A percentile compares a stretch with the other conserved stretches of the same genome.
Conservation (phyloP, 768 basidiomycete species). For the Mycena rosella region DNA sequence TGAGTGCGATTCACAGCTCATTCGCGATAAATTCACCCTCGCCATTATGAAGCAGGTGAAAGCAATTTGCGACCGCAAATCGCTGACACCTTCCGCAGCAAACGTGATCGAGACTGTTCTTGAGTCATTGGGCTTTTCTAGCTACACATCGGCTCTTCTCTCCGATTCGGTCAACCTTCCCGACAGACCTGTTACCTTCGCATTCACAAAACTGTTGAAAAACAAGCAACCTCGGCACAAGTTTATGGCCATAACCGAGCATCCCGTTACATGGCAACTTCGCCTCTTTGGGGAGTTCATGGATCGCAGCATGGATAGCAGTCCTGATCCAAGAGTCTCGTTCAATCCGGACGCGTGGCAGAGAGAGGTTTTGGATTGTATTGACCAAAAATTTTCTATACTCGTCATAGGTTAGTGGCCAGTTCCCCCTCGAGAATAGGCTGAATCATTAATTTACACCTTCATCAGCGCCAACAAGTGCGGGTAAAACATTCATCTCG, state of each 20-base stretch:
- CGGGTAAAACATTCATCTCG: slow-evolving; percentile 83
- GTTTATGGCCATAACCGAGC: slow-evolving; percentile 69
- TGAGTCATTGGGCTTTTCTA: slow-evolving; percentile 60
- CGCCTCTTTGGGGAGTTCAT: slow-evolving; percentile 78
- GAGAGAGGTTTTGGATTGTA: slow-evolving; percentile 70
- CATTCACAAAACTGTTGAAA: slow-evolving; percentile 67
- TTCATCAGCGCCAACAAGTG: slow-evolving; percentile 72
- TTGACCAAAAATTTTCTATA: slow-evolving; percentile 70
- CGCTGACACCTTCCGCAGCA: slow-evolving; percentile 51
- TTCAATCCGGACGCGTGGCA: slow-evolving; percentile 84
- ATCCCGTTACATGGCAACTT: slow-evolving; percentile 75
- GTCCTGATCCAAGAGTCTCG: slow-evolving; percentile 66
- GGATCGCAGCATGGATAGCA: slow-evolving; percentile 79
- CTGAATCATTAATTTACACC: not conserved
- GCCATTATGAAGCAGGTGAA: slow-evolving; percentile 63
- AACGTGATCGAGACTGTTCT: slow-evolving; percentile 57
- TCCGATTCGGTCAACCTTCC: slow-evolving; percentile 30
- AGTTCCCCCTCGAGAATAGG: not conserved
- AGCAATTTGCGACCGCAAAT: slow-evolving; percentile 53
- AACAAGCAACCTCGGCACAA: slow-evolving; percentile 54
- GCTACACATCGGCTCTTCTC: slow-evolving; percentile 48
- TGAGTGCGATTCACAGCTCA: slow-evolving; percentile 48
- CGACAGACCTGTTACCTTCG: slow-evolving; percentile 57
- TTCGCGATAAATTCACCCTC: slow-evolving; percentile 62
- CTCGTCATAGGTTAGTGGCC: slow-evolving; percentile 71